A percentile compares a stretch with the other conserved stretches of the same genome.
phyloP scores from a whole-genome alignment of 192 early-diverging fungal species.

The Neocallimastix lanati region DNA sequence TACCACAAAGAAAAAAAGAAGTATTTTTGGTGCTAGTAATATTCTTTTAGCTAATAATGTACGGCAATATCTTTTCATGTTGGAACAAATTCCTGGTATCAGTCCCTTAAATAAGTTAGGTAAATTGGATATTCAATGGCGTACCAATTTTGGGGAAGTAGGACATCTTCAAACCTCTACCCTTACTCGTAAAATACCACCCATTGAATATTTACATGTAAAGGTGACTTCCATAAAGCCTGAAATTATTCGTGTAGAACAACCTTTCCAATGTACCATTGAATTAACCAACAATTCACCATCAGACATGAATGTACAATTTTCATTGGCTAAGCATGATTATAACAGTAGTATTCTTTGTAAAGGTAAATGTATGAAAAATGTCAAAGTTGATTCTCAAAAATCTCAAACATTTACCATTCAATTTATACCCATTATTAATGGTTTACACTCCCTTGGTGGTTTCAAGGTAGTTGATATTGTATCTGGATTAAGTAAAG shows the following conservation, averaged over 20 bases:
- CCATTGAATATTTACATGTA: slow-evolving; percentile 51
- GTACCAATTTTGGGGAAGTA: slow-evolving; percentile 68
- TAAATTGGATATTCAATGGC: slow-evolving; percentile 90
- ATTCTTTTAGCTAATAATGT: slow-evolving; percentile 37
- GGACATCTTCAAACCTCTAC: slow-evolving; percentile 87
- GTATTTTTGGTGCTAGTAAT: slow-evolving; percentile 1
- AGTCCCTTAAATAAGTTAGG: slow-evolving; percentile 66
- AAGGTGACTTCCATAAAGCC: slow-evolving; percentile 20
- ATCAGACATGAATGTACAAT: slow-evolving; percentile 29
- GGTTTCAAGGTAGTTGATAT: slow-evolving; percentile 56
- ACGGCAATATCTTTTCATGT: slow-evolving; percentile 78
- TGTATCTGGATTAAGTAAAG: slow-evolving; percentile 50
- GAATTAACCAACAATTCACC: slow-evolving; percentile 38
- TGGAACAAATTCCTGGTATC: slow-evolving; percentile 36
- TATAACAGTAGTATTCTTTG: slow-evolving; percentile 55
- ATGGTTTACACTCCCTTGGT: slow-evolving; percentile 70
- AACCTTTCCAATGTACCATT: slow-evolving; percentile 37
- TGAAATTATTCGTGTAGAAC: slow-evolving; percentile 25
- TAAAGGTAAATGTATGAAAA: slow-evolving; percentile 28
- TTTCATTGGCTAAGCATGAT: slow-evolving; percentile 50
- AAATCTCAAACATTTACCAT: slow-evolving; percentile 41
- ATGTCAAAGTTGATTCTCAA: slow-evolving; percentile 45
- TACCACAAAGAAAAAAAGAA: not conserved
- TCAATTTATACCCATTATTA: slow-evolving; percentile 61
- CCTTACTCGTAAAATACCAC: slow-evolving; percentile 60